Percentiles rank a stretch among this genome's conserved stretches.
Evolutionary conservation across 495 filamentous ascomycete genomes (phyloP).

Genomic region (Acidomyces sp.): DNA sequence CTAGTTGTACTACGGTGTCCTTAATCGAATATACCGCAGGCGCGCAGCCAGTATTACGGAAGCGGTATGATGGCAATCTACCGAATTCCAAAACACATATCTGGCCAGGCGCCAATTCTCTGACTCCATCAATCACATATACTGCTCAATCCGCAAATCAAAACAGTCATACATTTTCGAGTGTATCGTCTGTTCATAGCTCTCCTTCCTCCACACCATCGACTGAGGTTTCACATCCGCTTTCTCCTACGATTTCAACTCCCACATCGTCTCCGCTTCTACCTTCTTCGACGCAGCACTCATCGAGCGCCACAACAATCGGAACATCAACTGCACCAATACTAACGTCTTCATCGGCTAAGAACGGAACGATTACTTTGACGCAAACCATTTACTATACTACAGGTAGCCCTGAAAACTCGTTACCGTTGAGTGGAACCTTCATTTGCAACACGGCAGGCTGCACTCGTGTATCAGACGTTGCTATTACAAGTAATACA

Average conservation of each 20-base stretch:
- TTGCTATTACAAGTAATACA: background rate
- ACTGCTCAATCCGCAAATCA: background rate
- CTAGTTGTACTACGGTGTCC: background rate
- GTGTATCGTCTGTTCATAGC: no score
- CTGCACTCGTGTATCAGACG: background rate
- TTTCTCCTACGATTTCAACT: no score
- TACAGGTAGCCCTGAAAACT: background rate
- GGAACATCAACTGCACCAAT: background rate
- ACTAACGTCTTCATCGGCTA: no score
- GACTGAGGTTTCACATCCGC: no score
- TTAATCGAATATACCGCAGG: background rate
- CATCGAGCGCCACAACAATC: no score
- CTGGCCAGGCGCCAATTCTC: background rate
- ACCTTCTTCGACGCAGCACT: no score
- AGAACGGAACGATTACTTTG: background rate
- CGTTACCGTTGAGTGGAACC: background rate
- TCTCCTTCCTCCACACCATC: no score
- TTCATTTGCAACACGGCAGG: background rate
- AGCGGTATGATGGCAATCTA: background rate
- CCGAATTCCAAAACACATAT: background rate
- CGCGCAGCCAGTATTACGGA: background rate
- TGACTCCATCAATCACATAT: background rate
- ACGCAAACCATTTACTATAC: background rate
- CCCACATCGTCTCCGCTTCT: no score
- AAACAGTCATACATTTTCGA: no score